Evolutionary conservation across 371 early-diverging fungal species (phyloP).

Genomic region (Mucor saturninus): DNA sequence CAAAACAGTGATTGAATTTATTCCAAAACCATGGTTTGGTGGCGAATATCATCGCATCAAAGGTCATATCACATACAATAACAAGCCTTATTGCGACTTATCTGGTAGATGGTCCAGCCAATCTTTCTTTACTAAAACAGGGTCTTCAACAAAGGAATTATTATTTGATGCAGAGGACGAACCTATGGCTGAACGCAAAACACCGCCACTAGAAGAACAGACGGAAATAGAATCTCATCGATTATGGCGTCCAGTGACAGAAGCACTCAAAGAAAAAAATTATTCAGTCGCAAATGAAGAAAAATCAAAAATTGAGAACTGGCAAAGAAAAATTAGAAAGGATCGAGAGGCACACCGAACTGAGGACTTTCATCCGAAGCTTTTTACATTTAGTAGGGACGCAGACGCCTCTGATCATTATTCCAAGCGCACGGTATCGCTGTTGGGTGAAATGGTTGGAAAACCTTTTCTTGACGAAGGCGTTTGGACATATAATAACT

Average conservation of each 20-base stretch:
- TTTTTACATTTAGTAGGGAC: slow-evolving; percentile 60
- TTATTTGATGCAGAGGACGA: slow-evolving; percentile 69
- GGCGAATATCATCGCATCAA: slow-evolving; percentile 55
- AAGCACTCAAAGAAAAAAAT: slow-evolving; percentile 68
- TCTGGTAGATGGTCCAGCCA: slow-evolving; percentile 70
- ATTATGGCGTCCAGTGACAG: slow-evolving; percentile 72
- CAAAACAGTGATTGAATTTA: slow-evolving; percentile 65
- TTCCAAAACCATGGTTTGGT: slow-evolving; percentile 56
- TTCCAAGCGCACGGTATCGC: slow-evolving; percentile 13
- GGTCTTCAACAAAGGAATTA: slow-evolving; percentile 28
- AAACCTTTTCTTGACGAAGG: slow-evolving; percentile 41
- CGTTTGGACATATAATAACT: slow-evolving; percentile 49
- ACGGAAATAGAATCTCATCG: slow-evolving; percentile 69
- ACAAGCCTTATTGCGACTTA: slow-evolving; percentile 34
- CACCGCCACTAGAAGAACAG: slow-evolving; percentile 65
- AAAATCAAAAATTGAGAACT: slow-evolving; percentile 75
- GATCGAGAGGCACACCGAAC: slow-evolving; percentile 54
- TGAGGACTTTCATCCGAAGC: slow-evolving; percentile 42
- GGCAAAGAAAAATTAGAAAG: slow-evolving; percentile 68
- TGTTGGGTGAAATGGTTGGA: slow-evolving; percentile 17
- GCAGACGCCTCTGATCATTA: slow-evolving; percentile 12
- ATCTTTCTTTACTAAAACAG: slow-evolving; percentile 41
- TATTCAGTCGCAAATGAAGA: slow-evolving; percentile 67
- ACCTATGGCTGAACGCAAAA: slow-evolving; percentile 56
- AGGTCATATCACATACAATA: slow-evolving; percentile 30